Percentiles rank a stretch among this genome's conserved stretches.
Conservation (phyloP, 768 basidiomycete species). For the Phanerochaete sordida region DNA sequence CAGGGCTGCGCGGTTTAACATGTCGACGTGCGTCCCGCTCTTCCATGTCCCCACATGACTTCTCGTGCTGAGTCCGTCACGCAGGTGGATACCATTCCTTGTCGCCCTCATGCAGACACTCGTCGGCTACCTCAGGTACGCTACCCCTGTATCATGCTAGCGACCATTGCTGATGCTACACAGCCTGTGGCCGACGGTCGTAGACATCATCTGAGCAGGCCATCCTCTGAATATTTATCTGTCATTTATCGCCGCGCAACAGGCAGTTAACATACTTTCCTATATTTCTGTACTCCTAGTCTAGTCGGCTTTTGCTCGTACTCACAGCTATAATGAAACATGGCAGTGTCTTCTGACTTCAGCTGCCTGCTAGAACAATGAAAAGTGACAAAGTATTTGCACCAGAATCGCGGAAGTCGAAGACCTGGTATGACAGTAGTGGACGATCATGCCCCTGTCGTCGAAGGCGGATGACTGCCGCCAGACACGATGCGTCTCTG, state of each 20-base stretch:
- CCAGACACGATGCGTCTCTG: no score
- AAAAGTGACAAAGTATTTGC: no score
- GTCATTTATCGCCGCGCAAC: background rate
- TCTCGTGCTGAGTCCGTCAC: background rate
- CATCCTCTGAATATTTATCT: background rate
- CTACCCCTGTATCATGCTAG: background rate
- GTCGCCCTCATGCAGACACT: constrained; percentile 38
- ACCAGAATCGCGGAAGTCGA: no score
- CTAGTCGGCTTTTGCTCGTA: no score
- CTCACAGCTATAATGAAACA: no score
- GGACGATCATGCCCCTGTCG: no score
- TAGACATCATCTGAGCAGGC: constrained; percentile 34
- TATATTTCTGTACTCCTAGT: no score
- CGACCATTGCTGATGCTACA: background rate
- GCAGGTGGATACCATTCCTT: constrained; percentile 41
- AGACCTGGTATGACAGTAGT: no score
- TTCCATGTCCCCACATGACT: background rate
- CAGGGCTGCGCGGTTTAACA: constrained; percentile 32
- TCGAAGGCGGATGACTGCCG: no score
- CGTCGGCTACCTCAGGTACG: constrained; percentile 37
- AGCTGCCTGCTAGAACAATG: no score
- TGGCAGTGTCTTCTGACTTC: no score
- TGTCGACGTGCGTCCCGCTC: constrained; percentile 34
- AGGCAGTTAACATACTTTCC: no score
- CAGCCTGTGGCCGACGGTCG: constrained; percentile 41